Conservation (phyloP, 2,329 filamentous ascomycete species). For the Monilinia vaccinii-corymbosi region DNA sequence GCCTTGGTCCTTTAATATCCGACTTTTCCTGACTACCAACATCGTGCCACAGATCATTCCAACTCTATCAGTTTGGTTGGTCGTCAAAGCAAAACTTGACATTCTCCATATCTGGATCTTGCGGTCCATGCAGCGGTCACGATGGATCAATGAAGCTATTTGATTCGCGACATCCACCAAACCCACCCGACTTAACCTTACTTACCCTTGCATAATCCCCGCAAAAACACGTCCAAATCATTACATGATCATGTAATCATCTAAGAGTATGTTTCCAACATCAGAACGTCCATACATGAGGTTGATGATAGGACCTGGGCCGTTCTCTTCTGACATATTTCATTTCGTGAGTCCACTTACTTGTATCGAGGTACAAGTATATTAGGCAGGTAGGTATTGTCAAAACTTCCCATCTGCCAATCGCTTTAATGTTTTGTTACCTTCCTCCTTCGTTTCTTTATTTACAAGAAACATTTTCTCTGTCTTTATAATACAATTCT, state of each 20-base stretch:
- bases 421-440: background rate
- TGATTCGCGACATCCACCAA: background rate
- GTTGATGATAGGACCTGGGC: background rate
- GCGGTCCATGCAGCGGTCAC: background rate
- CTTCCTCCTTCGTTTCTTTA: background rate
- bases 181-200: too few relatives aligned
- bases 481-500: background rate
- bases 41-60: background rate
- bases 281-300: conserved; percentile 1
- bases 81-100: background rate
- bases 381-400: background rate
- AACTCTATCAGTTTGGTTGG: background rate
- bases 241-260: background rate
- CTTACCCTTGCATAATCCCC: conserved; percentile 1
- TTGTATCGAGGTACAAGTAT: too few relatives aligned
- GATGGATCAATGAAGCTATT: background rate
- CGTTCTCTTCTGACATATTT: background rate
- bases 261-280: background rate
- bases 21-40: background rate
- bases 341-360: background rate
- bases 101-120: background rate
- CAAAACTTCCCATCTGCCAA: background rate
- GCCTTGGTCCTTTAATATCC: background rate
- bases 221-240: background rate
- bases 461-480: conserved; percentile 3